Evolutionary conservation across 2,329 filamentous ascomycete genomes (phyloP).

Genomic region (Botrytis sinoallii): DNA sequence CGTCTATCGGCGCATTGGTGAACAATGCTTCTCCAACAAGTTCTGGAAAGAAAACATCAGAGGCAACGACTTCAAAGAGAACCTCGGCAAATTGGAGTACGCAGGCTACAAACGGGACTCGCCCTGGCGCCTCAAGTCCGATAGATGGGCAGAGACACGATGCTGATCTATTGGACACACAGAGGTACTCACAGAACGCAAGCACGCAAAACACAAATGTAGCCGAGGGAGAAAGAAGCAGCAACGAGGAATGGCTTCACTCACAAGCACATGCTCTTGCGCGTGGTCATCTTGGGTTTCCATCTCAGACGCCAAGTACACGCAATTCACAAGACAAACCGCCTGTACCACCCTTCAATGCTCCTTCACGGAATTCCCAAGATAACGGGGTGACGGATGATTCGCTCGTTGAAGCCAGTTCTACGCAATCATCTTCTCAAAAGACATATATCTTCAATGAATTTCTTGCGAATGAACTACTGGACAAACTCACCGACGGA

Average conservation of each 20-base stretch:
- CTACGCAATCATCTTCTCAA: constrained; percentile 33
- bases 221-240: constrained; percentile 41
- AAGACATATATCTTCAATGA: constrained; percentile 44
- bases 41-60: constrained; percentile 75
- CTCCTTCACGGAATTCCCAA: constrained; percentile 29
- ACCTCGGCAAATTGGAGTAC: constrained; percentile 62
- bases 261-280: constrained; percentile 55
- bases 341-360: constrained; percentile 41
- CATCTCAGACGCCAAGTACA: constrained; percentile 36
- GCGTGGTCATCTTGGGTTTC: constrained; percentile 39
- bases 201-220: constrained; percentile 19
- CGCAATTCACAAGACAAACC: constrained; percentile 38
- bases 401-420: constrained; percentile 33
- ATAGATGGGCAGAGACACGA: constrained; percentile 30
- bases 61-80: constrained; percentile 29
- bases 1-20: constrained; percentile 56
- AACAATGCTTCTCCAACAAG: constrained; percentile 91
- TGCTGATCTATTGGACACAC: constrained; percentile 52
- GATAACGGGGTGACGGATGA: constrained; percentile 32
- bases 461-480: constrained; percentile 30
- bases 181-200: constrained; percentile 31
- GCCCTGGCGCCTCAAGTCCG: constrained; percentile 34
- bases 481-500: constrained; percentile 29
- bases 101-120: constrained; percentile 66
- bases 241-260: constrained; percentile 55